Base-by-base conservation (phyloP, 2,329 filamentous ascomycete genomes). In the Talaromyces sp. region DNA sequence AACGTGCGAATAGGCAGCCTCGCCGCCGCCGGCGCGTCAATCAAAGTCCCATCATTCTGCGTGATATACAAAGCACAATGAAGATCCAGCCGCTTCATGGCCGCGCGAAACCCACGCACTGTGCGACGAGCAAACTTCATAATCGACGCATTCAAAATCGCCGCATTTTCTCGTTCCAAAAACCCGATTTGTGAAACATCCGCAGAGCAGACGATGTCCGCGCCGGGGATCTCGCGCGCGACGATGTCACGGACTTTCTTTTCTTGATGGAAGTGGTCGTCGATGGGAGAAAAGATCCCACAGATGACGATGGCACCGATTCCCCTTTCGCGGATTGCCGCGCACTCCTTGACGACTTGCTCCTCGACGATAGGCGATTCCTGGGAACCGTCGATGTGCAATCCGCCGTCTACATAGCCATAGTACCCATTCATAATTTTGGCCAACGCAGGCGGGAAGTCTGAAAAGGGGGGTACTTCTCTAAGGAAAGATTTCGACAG, bases 201-300 rank as follows among this genome's bases (percentile, higher is more conserved):
- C 14, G 27, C n/a, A 13, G 55, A 56, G 8, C 43, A 27, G 10
- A 43, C 46, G 41, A 56, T 35, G 65, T 84, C 80, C 7, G 79
- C 74, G 0, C 73, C 74, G 3, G 78, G 75, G 1, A 83, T 68
- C 64, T 81, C 80, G 8, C 76, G 70, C 32, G 74, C 73, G 19
- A 86, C 71, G 43, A 85, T 81, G 2, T 75, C 72, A 3, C 76
- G 75, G 6, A 81, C 82, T 4, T 74, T 70, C 41, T 81, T 73
- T 70, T 86, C 84, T 67, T 86, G 84, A 50, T 70, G 71, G 65
- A 80, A 79, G 4, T 77, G 64, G 11, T 80, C 78, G 66, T 86
- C 83, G 35, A 85, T 82, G 0, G 83, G 83, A 17, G 80, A 82
- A 69, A 83, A 85, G 24, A 85, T 78, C 2, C 83, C 83, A 10